Conservation (phyloP, 1,139 yeast species). For the Magnusiomyces suaveolens region DNA sequence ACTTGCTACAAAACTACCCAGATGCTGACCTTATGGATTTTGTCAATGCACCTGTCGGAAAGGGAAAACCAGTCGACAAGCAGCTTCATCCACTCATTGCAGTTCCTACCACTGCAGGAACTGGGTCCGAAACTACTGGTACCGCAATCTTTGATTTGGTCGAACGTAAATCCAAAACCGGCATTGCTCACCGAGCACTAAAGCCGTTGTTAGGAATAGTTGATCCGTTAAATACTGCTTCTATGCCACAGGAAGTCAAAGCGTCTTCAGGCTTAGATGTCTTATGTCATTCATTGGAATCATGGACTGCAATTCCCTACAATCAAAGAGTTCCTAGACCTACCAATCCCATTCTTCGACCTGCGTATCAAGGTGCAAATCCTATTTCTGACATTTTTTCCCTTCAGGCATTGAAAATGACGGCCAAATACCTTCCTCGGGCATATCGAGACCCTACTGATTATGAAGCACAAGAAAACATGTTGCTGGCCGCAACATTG, state of each 20-base stretch:
- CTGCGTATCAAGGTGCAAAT: constrained; percentile 38
- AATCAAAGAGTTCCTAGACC: constrained; percentile 35
- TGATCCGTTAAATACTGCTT: constrained; percentile 35
- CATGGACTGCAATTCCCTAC: constrained; percentile 37
- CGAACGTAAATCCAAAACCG: constrained; percentile 32
- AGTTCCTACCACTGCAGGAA: constrained; percentile 39
- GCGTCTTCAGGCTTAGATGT: constrained; percentile 40
- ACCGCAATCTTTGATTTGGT: constrained; percentile 35
- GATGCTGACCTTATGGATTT: constrained; percentile 35
- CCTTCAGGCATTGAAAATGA: constrained; percentile 33
- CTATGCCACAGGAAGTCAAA: constrained; percentile 38
- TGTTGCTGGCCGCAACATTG: constrained; percentile 35
- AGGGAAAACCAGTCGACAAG: constrained; percentile 32
- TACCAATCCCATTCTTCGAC: constrained; percentile 32
- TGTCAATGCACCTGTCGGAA: constrained; percentile 38
- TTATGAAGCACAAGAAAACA: constrained; percentile 33
- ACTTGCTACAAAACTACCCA: constrained; percentile 33
- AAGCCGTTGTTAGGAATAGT: constrained; percentile 35
- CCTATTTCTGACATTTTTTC: constrained; percentile 37
- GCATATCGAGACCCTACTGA: constrained; percentile 34
- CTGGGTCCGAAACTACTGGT: constrained; percentile 41
- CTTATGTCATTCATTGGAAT: constrained; percentile 38
- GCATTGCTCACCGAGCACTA: constrained; percentile 34
- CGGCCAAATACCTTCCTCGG: constrained; percentile 35
- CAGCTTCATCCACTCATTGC: constrained; percentile 35